Conservation (phyloP, 1,139 yeast genomes). For the Lodderomyces pseudojiufengensis region DNA sequence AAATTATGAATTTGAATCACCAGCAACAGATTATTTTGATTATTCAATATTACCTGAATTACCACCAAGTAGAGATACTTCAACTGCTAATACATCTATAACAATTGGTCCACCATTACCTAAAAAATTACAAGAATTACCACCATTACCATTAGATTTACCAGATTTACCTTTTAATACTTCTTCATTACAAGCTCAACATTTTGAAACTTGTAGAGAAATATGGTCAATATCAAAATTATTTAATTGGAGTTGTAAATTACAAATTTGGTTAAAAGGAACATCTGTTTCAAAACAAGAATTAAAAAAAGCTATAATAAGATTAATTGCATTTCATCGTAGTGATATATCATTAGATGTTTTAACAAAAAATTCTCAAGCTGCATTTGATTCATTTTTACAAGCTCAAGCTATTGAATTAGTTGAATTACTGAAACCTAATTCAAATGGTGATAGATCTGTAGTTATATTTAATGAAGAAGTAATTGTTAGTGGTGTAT, state of each 20-base stretch:
- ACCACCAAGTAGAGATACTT: slow-evolving; percentile 18
- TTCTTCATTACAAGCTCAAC: slow-evolving; percentile 45
- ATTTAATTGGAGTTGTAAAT: slow-evolving; percentile 51
- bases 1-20: slow-evolving; percentile 14
- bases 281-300: slow-evolving; percentile 47
- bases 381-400: slow-evolving; percentile 46
- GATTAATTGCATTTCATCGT: slow-evolving; percentile 48
- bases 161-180: slow-evolving; percentile 60
- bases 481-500: slow-evolving; percentile 31
- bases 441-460: slow-evolving; percentile 13
- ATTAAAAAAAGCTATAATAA: slow-evolving; percentile 48
- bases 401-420: slow-evolving; percentile 41
- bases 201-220: slow-evolving; percentile 36
- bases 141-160: slow-evolving; percentile 51
- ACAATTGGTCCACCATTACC: slow-evolving; percentile 3
- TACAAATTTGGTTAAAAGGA: slow-evolving; percentile 50
- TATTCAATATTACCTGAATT: slow-evolving; percentile 41
- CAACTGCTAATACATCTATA: slow-evolving; percentile 2
- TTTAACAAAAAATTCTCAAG: slow-evolving; percentile 54
- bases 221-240: slow-evolving; percentile 39
- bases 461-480: slow-evolving; percentile 21
- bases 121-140: slow-evolving; percentile 27
- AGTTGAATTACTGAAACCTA: slow-evolving; percentile 7
- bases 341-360: slow-evolving; percentile 52
- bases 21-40: slow-evolving; percentile 33